These are phyloP conservation scores for Bjerkandera adusta DNA, from an alignment of 1,284 basidiomycete species.

Conservation along the genomic window DNA sequence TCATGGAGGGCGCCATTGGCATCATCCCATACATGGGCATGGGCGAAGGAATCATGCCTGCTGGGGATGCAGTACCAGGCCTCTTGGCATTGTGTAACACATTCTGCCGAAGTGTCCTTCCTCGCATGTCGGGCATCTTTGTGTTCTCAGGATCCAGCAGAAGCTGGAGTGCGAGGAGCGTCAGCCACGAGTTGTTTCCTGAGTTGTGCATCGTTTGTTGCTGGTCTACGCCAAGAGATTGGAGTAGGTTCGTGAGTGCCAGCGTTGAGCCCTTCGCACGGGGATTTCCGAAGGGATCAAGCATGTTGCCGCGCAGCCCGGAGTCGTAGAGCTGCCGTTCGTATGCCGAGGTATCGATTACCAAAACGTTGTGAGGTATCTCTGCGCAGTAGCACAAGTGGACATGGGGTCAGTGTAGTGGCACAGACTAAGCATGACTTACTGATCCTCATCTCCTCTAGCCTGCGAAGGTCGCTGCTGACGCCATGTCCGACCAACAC, in stretches of 20 bases:
- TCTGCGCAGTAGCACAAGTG: conserved; percentile 38
- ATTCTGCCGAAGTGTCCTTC: conserved; percentile 13
- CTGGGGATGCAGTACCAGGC: conserved; percentile 23
- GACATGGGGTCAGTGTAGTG: conserved; percentile 21
- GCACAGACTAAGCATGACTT: conserved; percentile 29
- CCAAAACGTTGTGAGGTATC: conserved; percentile 71
- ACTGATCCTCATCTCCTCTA: conserved; percentile 80
- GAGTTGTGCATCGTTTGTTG: conserved; percentile 55
- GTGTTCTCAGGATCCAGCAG: conserved; percentile 51
- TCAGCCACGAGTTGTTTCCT: conserved; percentile 70
- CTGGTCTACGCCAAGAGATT: conserved; percentile 44
- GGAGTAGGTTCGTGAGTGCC: conserved; percentile 53
- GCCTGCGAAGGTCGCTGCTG: conserved; percentile 48
- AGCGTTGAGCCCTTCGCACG: conserved; percentile 49
- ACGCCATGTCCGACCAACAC: conserved; percentile 75
- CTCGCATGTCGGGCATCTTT: conserved; percentile 25
- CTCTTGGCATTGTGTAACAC: conserved; percentile 20
- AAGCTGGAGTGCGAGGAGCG: conserved; percentile 60
- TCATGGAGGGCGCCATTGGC: conserved; percentile 12
- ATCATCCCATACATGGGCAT: conserved; percentile 17
- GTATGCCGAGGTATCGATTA: conserved; percentile 63
- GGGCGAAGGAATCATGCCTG: conserved; percentile 18
- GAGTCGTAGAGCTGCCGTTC: conserved; percentile 58
- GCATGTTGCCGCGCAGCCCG: conserved; percentile 58
- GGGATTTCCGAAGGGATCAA: conserved; percentile 50